Base-by-base conservation (phyloP, 495 filamentous ascomycete genomes). In the Penicillium cosmopolitanum region DNA sequence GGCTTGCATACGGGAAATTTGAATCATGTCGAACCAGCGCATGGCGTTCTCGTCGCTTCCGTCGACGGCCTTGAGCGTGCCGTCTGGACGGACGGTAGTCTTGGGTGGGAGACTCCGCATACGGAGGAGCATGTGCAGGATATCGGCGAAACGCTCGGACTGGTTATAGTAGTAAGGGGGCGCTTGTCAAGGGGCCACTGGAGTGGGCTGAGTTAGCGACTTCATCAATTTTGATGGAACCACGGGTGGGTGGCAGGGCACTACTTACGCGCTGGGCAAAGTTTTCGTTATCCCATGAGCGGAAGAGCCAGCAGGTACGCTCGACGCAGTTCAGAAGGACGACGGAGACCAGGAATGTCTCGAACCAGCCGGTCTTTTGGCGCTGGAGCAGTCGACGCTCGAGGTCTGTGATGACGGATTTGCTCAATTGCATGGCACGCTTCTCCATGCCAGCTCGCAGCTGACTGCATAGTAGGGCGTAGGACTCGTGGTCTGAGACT, bases 221-320 rank as follows among this genome's bases (percentile, higher is more conserved):
- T 31, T 3, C 7, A 9, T 31, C 0, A 31, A 31, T 9, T 33
- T 18, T 31, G 13, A 15, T 28, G 28, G 16, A 3, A 16, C 12
- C 35, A 50, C 23, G 19, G n/a, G 0, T 15, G 7, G 12, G 11
- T n/a, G 8, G 19, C 11, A 33, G 18, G 15, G 42, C 15, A 16
- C 19, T 8, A 70, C 69, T 69, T 66, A 74, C 74, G 15, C 75
- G 71, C 58, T 74, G 71, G 18, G 60, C 70, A 70, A 61, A 81
- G 65, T 51, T 82, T 69, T 85, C 80, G 60, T 87, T 82, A 44
- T 89, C 86, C 87, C 87, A 91, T 0, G 82, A 85, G 35, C 85
- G 87, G 77, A 90, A 93, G 0, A 90, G 81, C 87, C 90, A 93
- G 53, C 86, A 89, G n/a, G 88, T 89, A 68, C 91, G 88, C 73